Conservation (phyloP, 176 grass and related monocot species). For the Tuctoria greenei region DNA sequence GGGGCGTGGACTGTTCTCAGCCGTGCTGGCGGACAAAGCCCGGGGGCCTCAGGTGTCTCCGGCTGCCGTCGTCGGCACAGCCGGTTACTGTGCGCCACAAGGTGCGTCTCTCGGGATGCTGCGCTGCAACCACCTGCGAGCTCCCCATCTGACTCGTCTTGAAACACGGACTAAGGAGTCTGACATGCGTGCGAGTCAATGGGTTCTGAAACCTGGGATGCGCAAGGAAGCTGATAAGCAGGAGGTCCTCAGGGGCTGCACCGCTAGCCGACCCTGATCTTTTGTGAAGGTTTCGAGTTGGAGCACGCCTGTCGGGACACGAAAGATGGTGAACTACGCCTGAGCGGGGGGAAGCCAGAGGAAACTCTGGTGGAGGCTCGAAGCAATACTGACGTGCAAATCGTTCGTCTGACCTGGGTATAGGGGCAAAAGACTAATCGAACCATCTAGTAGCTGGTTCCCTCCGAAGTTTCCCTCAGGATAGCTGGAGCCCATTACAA, state of each 20-base stretch:
- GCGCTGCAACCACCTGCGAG: conserved; percentile 31
- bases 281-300: conserved; percentile 77
- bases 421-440: conserved; percentile 91
- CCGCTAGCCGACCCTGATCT: neutral
- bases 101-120: neutral
- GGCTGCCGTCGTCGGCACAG: no score
- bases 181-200: conserved; percentile 57
- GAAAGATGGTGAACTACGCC: conserved; percentile 90
- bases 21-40: no score
- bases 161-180: conserved; percentile 89
- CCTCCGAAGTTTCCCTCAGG: conserved; percentile 81
- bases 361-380: conserved; percentile 88
- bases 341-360: conserved; percentile 56
- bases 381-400: conserved; percentile 87
- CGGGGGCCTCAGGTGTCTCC: no score
- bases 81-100: neutral
- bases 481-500: conserved; percentile 65
- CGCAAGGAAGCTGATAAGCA: no score
- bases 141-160: conserved; percentile 75
- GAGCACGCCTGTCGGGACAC: conserved; percentile 61
- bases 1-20: no score
- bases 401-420: conserved; percentile 78
- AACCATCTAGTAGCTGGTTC: conserved; percentile 90
- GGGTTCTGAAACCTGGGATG: no score
- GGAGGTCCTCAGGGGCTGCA: no score